phyloP scores from a whole-genome alignment of 2,329 filamentous ascomycete genomes.

The Hypoxylon sp. region DNA sequence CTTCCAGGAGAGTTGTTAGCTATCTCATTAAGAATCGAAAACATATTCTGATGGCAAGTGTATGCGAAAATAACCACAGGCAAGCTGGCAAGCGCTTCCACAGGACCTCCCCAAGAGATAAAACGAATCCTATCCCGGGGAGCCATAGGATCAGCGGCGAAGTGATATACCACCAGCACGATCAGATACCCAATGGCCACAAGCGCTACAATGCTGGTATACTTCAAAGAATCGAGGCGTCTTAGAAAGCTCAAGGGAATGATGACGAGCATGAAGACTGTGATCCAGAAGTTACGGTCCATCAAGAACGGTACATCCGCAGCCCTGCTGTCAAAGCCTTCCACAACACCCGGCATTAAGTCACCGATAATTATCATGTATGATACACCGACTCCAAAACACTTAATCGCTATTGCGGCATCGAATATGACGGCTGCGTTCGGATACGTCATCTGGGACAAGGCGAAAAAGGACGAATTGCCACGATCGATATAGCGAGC shows the following conservation, averaged over 20 bases:
- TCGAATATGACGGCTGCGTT: constrained; percentile 97
- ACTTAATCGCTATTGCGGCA: constrained; percentile 95
- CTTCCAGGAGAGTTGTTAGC: constrained; percentile 80
- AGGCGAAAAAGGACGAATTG: constrained; percentile 91
- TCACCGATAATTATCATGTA: constrained; percentile 99
- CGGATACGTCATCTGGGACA: constrained; percentile 96
- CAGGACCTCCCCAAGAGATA: constrained; percentile 82
- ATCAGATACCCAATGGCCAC: constrained; percentile 96
- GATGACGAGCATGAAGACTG: constrained; percentile 95
- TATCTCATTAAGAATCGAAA: constrained; percentile 97
- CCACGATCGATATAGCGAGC: constrained; percentile 93
- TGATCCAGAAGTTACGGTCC: constrained; percentile 97
- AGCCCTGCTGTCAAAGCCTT: constrained; percentile 79
- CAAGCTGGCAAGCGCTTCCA: constrained; percentile 85
- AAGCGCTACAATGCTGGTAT: constrained; percentile 92
- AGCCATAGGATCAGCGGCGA: constrained; percentile 81
- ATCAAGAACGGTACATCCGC: constrained; percentile 80
- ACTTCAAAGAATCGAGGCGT: constrained; percentile 94
- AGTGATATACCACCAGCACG: constrained; percentile 93
- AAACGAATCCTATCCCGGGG: constrained; percentile 82
- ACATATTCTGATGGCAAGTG: constrained; percentile 99
- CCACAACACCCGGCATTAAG: constrained; percentile 93
- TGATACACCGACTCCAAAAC: constrained; percentile 96
- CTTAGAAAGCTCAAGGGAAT: constrained; percentile 95
- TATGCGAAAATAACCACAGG: constrained; percentile 99